Conservation (phyloP, 2,329 filamentous ascomycete genomes). For the Tympanopsis confertula region DNA sequence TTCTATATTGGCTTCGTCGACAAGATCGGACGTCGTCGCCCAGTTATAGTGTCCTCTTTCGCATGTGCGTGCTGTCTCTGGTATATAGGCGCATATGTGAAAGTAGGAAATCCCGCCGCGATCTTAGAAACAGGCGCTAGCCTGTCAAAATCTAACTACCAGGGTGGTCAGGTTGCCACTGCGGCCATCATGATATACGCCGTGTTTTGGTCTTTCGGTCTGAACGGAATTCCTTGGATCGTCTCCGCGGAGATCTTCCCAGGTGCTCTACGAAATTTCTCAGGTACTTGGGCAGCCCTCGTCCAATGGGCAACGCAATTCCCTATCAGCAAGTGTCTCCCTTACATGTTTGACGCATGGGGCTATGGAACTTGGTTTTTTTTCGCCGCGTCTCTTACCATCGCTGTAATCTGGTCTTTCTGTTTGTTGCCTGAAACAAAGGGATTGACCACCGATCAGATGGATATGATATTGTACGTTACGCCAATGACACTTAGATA, state of each 20-base stretch:
- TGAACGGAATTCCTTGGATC: slow-evolving; percentile 33
- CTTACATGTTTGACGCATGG: slow-evolving; percentile 29
- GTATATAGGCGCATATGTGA: slow-evolving; percentile 40
- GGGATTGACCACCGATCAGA: slow-evolving; percentile 37
- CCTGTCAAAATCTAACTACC: slow-evolving; percentile 25
- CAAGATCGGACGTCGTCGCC: slow-evolving; percentile 23
- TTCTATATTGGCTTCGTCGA: slow-evolving; percentile 27
- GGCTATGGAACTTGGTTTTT: slow-evolving; percentile 44
- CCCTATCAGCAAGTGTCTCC: slow-evolving; percentile 27
- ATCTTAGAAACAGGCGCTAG: slow-evolving; percentile 28
- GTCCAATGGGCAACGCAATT: slow-evolving; percentile 30
- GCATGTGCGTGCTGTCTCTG: slow-evolving; percentile 35
- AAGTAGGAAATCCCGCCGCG: slow-evolving; percentile 32
- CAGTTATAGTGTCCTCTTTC: slow-evolving; percentile 32
- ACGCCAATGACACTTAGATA: no score
- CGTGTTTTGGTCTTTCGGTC: slow-evolving; percentile 33
- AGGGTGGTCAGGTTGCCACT: slow-evolving; percentile 37
- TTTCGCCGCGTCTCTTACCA: slow-evolving; percentile 38
- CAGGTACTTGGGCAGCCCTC: slow-evolving; percentile 25
- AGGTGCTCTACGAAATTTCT: slow-evolving; percentile 26
- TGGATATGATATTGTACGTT: no score
- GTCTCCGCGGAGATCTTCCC: slow-evolving; percentile 31
- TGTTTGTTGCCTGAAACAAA: slow-evolving; percentile 43
- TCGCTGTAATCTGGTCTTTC: slow-evolving; percentile 33
- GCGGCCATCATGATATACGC: slow-evolving; percentile 43